phyloP scores from a whole-genome alignment of 2,329 filamentous ascomycete species.

The Metarhizium anisopliae region DNA sequence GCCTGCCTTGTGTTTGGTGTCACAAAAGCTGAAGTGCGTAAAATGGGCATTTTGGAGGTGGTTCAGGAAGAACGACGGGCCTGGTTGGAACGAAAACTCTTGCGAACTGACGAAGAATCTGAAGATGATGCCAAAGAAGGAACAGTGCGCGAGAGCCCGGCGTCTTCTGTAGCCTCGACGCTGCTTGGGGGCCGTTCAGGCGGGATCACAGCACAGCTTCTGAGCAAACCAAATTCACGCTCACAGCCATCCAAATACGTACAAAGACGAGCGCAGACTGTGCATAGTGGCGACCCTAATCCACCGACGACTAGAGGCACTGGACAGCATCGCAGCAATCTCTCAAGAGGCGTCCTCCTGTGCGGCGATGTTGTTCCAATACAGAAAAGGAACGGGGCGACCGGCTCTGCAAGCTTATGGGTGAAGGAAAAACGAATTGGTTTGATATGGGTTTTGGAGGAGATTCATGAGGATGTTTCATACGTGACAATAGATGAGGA shows the following conservation, averaged over 20 bases:
- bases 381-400: slow-evolving; percentile 85
- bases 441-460: slow-evolving; percentile 94
- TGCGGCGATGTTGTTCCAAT: slow-evolving; percentile 99
- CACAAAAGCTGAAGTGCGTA: slow-evolving; percentile 88
- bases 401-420: slow-evolving; percentile 91
- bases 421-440: slow-evolving; percentile 95
- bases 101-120: slow-evolving; percentile 36
- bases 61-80: slow-evolving; percentile 80
- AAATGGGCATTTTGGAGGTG: slow-evolving; percentile 90
- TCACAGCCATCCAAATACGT: slow-evolving; percentile 44
- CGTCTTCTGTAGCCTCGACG: slow-evolving; percentile 33
- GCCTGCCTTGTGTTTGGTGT: slow-evolving; percentile 98
- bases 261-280: slow-evolving; percentile 53
- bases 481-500: slow-evolving; percentile 68
- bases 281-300: slow-evolving; percentile 46
- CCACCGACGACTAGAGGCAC: slow-evolving; percentile 44
- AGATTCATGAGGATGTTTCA: slow-evolving; percentile 91
- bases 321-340: slow-evolving; percentile 59
- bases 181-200: slow-evolving; percentile 63
- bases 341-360: slow-evolving; percentile 79
- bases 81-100: slow-evolving; percentile 83
- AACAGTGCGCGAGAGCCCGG: slow-evolving; percentile 25
- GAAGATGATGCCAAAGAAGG: slow-evolving; percentile 21
- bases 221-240: slow-evolving; percentile 69
- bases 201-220: slow-evolving; percentile 69